Evolutionary conservation across 768 basidiomycete species (phyloP), one percentile per base, ranked within the genome.

Genomic region (Strobilomyces echinocephalus): DNA sequence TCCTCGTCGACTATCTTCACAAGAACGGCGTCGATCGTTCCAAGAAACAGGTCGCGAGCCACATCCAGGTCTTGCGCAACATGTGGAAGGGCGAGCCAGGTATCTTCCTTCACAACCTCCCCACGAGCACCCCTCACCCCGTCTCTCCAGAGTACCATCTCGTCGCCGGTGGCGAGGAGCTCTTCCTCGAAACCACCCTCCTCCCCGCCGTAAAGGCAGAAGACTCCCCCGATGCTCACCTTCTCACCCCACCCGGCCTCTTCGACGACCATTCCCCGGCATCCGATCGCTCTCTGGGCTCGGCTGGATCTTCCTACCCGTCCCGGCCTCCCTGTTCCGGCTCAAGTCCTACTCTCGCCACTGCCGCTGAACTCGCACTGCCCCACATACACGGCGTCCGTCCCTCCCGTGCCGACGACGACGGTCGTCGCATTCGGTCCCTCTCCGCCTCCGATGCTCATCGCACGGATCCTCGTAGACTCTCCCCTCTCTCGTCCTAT

Each of bases 1-100:
- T 85, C 66, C 80, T 91, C 57, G 88, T 91, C 65, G 87, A 90
- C 58, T 85, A 87, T 63, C 80, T 91, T 54, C 76, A 83, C 51
- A 83, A 81, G 58, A 73, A 76, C 35, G 85, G 84, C 51, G 80
- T 91, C 65, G 77, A 77, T 26, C 83, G 89, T 39, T 79, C 87
- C 42, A 91, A 91, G 77, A 91, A 91, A 69, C 89, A 91, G 69
- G 89, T 91, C 58, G 89, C 89, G n/a, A 88, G 85, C 68, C 89
- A 91, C 63, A 87, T 91, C 49, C 89, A 91, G 64, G 88, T 90
- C 52, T 68, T 89, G 50, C 75, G 88, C 47, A 91, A 91, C 65
- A 91, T 91, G 88, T 90, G 87, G 88, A 89, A 89, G 67, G 88
- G 87, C 21, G 82, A 87, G 54, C 78, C 83, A 74, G 84, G 88